Percentiles rank a stretch among this genome's conserved stretches.
Conservation (phyloP, 1,284 basidiomycete species). For the Puccinia hordei region DNA sequence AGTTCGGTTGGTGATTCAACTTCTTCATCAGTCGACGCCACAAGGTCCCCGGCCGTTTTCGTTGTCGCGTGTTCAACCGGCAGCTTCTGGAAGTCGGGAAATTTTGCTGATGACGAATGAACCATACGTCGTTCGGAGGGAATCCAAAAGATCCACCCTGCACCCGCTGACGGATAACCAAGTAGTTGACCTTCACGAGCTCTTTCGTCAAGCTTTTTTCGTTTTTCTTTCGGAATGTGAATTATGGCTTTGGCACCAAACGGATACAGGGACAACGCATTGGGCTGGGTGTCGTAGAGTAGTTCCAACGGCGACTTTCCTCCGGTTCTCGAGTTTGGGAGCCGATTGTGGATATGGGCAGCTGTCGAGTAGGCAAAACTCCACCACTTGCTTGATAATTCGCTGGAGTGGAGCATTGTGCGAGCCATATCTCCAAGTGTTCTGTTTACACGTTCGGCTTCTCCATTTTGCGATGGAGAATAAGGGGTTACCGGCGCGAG, state of each 20-base stretch:
- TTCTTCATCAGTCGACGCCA: background rate
- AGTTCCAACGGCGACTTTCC: background rate
- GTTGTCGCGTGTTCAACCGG: background rate
- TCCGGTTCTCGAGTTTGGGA: background rate
- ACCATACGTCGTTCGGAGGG: background rate
- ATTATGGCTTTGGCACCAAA: conserved; percentile 11
- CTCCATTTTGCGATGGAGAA: background rate
- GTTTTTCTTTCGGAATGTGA: too few species aligned
- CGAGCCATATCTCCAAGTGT: conserved; percentile 16
- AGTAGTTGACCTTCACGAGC: background rate
- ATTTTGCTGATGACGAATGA: background rate
- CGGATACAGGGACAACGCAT: background rate
- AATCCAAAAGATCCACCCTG: conserved; percentile 32
- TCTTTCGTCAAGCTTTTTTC: conserved; percentile 19
- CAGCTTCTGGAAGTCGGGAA: background rate
- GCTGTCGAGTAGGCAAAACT: background rate
- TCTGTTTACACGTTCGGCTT: conserved; percentile 9
- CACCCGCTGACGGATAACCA: background rate
- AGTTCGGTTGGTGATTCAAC: background rate
- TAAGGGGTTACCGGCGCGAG: background rate
- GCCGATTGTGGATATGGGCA: background rate
- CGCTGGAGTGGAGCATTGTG: background rate
- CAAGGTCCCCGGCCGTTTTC: too few species aligned
- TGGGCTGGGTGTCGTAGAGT: background rate
- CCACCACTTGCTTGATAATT: background rate